A percentile compares a stretch with the other conserved stretches of the same genome.
These are phyloP conservation scores for Aschersonia sp. DNA, from an alignment of 2,329 filamentous ascomycete species.

Conservation along the genomic window DNA sequence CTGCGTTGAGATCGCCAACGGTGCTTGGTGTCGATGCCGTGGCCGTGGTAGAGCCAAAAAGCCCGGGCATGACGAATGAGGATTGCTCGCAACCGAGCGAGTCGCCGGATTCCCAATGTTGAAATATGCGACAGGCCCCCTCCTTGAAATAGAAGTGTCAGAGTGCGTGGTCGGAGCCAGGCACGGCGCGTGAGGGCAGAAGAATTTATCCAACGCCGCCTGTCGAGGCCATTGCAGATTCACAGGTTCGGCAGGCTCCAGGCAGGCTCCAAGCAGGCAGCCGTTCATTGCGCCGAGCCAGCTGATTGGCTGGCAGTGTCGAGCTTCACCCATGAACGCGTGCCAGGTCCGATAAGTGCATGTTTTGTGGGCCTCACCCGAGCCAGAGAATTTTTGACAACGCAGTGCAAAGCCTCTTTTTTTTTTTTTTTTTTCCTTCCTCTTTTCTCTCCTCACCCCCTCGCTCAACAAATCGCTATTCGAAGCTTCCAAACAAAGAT, in stretches of 20 bases:
- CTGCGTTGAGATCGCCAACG: slow-evolving; percentile 79
- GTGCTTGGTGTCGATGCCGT: slow-evolving; percentile 47
- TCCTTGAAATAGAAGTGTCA: background rate
- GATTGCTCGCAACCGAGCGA: background rate
- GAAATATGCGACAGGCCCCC: no score
- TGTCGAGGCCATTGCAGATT: background rate
- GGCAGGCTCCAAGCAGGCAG: no score
- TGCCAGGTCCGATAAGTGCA: background rate
- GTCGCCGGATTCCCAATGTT: no score
- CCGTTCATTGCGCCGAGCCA: background rate
- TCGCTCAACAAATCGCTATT: slow-evolving; percentile 99
- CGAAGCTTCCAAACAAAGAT: slow-evolving; percentile 92
- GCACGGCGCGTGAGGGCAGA: background rate
- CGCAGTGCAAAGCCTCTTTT: slow-evolving; percentile 6
- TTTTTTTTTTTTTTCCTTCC: slow-evolving; percentile 12
- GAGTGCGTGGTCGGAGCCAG: background rate
- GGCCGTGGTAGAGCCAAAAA: slow-evolving; percentile 41
- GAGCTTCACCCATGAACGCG: background rate
- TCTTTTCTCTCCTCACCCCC: slow-evolving; percentile 39
- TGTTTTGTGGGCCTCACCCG: slow-evolving; percentile 7
- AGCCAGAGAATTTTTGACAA: slow-evolving; percentile 9
- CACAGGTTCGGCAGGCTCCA: background rate
- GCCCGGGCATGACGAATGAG: slow-evolving; percentile 42
- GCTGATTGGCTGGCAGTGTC: slow-evolving; percentile 1
- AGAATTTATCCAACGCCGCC: background rate